phyloP scores from a whole-genome alignment of 192 early-diverging fungal genomes.

The Coemansia sp. region DNA sequence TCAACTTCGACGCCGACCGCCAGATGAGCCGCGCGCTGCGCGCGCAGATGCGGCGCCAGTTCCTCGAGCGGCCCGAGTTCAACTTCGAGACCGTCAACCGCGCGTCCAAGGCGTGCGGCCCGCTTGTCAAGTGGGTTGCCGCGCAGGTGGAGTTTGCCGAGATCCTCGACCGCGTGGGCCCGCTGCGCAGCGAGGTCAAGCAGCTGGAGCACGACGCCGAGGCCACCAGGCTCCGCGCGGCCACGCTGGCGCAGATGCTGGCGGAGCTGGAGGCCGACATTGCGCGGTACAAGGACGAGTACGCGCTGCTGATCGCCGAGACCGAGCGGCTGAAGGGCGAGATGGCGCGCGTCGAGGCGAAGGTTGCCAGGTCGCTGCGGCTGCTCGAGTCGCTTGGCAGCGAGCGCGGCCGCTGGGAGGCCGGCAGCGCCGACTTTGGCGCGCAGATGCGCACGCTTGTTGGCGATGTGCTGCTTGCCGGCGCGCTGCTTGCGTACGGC shows the following conservation, averaged over 20 bases:
- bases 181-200: slow-evolving; percentile 89
- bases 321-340: slow-evolving; percentile 86
- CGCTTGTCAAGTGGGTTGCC: slow-evolving; percentile 95
- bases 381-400: slow-evolving; percentile 87
- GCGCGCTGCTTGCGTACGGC: slow-evolving; percentile 95
- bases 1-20: slow-evolving; percentile 89
- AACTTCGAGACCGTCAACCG: slow-evolving; percentile 96
- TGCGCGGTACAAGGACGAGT: slow-evolving; percentile 93
- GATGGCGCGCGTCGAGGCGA: slow-evolving; percentile 89
- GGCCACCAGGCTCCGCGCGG: slow-evolving; percentile 68
- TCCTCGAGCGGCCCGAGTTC: slow-evolving; percentile 81
- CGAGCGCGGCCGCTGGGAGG: slow-evolving; percentile 92
- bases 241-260: slow-evolving; percentile 77
- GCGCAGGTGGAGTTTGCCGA: slow-evolving; percentile 93
- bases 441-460: slow-evolving; percentile 97
- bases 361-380: slow-evolving; percentile 88
- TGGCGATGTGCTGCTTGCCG: slow-evolving; percentile 89
- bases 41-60: slow-evolving; percentile 77
- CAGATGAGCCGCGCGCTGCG: slow-evolving; percentile 76
- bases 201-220: slow-evolving; percentile 79
- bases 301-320: slow-evolving; percentile 93
- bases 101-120: slow-evolving; percentile 98
- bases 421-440: slow-evolving; percentile 86
- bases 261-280: slow-evolving; percentile 84
- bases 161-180: slow-evolving; percentile 94